Evolutionary conservation across 192 early-diverging fungal species (phyloP).

Genomic region (Linnemannia zychae): DNA sequence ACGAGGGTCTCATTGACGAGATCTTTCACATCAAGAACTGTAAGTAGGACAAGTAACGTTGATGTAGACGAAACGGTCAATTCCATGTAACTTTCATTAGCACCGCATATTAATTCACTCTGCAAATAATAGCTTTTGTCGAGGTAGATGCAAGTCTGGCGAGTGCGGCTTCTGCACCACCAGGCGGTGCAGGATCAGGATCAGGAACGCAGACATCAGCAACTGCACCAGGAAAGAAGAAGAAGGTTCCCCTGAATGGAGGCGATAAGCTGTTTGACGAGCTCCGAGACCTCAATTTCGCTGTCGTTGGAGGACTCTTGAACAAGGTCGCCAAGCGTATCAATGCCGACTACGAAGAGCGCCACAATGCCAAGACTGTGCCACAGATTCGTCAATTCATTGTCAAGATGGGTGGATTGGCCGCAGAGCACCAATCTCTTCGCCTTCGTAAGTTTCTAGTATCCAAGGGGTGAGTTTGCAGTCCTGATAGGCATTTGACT

Average conservation of each 20-base stretch:
- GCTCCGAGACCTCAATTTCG: slow-evolving; percentile 92
- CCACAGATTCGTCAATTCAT: slow-evolving; percentile 95
- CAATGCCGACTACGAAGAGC: slow-evolving; percentile 89
- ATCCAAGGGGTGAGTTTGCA: background rate
- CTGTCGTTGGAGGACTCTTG: slow-evolving; percentile 86
- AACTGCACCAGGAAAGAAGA: slow-evolving; percentile 64
- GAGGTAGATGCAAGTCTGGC: slow-evolving; percentile 80
- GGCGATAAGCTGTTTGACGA: slow-evolving; percentile 84
- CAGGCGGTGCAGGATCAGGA: slow-evolving; percentile 40
- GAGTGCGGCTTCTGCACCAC: slow-evolving; percentile 46
- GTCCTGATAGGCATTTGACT: slow-evolving; percentile 15
- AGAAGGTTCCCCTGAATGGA: slow-evolving; percentile 86
- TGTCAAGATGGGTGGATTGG: slow-evolving; percentile 83
- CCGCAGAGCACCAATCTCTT: slow-evolving; percentile 90
- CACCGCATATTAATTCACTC: background rate
- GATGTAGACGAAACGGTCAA: background rate
- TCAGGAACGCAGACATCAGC: slow-evolving; percentile 11
- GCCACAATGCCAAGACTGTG: slow-evolving; percentile 92
- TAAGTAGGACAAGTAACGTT: slow-evolving; percentile 47
- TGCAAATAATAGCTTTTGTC: slow-evolving; percentile 69
- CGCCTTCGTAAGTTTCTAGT: slow-evolving; percentile 71
- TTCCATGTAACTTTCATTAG: background rate
- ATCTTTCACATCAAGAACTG: slow-evolving; percentile 84
- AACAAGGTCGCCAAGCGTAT: slow-evolving; percentile 88
- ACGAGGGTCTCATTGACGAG: slow-evolving; percentile 97